Evolutionary conservation across 805 yeast genomes (phyloP), one percentile per base, ranked within the genome.

Genomic region (Nematodospora valgi): DNA sequence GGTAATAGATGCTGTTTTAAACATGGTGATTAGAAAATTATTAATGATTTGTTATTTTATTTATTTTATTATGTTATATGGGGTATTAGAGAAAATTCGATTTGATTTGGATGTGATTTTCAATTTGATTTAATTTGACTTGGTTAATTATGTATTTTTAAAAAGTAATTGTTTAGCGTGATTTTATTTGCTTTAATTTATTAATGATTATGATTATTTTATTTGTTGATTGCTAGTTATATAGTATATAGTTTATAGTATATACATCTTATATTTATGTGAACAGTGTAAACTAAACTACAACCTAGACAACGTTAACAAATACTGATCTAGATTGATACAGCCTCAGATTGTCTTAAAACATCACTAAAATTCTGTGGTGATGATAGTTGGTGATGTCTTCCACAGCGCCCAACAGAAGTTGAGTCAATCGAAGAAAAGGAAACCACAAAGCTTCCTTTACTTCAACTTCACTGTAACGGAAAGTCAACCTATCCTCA

Each of bases 1-100:
- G 95, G 95, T 18, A 85, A 77, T 56, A 75, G 97, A 52, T 88
- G 97, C 58, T 86, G 95, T 54, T 88, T 89, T 68, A 86, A 82
- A 54, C 97, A 88, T 60, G 86, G 82, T 12, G 33, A 27, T 17
- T 33, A 35, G 34, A 26, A 26, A 21, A 27, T 19, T 9, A 18
- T 6, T 6, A 12, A 14, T 16, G 30, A 6, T 30, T 22, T 11
- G 14, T 29, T 20, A 13, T 7, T 29, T 29, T 20, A 29, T 17
- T 29, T 29, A 15, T 21, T 23, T 25, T 25, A 25, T 25, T 25
- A 14, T 23, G n/a, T 9, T 6, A 11, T 23, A 6, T 11, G 13
- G 14, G 26, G 26, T 9, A 5, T 23, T 10, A 12, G n/a, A n/a
- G n/a, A n/a, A n/a, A n/a, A n/a, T n/a, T n/a, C n/a, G n/a, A n/a